A percentile compares a stretch with the other conserved stretches of the same genome.
Conservation (phyloP, 768 basidiomycete genomes). For the Mycena filopes region DNA sequence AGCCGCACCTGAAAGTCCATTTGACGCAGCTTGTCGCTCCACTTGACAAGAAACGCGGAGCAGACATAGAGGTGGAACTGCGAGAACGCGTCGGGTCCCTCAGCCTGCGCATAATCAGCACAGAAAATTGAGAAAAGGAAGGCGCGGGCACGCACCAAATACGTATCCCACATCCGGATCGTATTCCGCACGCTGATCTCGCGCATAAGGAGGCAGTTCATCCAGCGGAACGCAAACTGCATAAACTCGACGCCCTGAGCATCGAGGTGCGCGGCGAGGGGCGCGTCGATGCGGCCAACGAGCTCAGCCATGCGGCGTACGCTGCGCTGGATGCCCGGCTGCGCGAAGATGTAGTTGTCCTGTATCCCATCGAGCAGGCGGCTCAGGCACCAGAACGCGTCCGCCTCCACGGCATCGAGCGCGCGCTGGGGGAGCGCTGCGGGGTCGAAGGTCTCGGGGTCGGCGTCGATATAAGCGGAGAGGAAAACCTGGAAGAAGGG, state of each 20-base stretch:
- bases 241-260: conserved; percentile 97
- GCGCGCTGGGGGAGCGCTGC: conserved; percentile 73
- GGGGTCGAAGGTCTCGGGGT: conserved; percentile 91
- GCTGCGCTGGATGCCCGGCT: conserved; percentile 95
- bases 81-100: conserved; percentile 97
- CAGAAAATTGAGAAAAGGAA: not conserved
- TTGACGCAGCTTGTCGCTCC: conserved; percentile 91
- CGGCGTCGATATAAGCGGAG: conserved; percentile 93
- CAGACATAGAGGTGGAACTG: conserved; percentile 99
- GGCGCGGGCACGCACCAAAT: conserved; percentile 76
- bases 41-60: conserved; percentile 94
- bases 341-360: conserved; percentile 96
- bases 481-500: conserved; percentile 99
- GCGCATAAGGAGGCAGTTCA: conserved; percentile 98
- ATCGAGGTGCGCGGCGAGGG: conserved; percentile 87
- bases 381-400: conserved; percentile 98
- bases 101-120: conserved; percentile 67
- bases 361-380: conserved; percentile 97
- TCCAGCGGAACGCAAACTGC: conserved; percentile 99
- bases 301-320: conserved; percentile 95
- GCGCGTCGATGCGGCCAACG: conserved; percentile 91
- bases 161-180: conserved; percentile 99
- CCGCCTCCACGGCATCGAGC: conserved; percentile 91
- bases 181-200: conserved; percentile 98
- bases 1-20: conserved; percentile 96